phyloP scores from a whole-genome alignment of 164 flowering plant species.

The Macadamia integrifolia region DNA sequence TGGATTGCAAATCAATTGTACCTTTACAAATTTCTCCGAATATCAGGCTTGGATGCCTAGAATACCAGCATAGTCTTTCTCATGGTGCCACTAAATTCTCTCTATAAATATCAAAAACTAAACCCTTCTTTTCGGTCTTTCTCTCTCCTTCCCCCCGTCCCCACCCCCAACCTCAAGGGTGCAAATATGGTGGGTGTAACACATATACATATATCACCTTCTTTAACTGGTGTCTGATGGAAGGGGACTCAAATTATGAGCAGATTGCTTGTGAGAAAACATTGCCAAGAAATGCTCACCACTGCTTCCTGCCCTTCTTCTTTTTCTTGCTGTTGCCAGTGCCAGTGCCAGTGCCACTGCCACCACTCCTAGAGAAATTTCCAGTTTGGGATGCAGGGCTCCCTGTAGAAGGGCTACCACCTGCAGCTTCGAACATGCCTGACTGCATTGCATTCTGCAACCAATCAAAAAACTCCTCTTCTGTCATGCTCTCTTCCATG shows the following conservation, averaged over 20 bases:
- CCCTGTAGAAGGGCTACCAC: constrained; percentile 34
- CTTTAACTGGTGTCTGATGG: too few relatives aligned
- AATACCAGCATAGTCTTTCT: too few relatives aligned
- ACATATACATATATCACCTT: too few relatives aligned
- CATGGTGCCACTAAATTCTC: too few relatives aligned
- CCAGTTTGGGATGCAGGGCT: constrained; percentile 37
- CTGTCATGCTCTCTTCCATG: constrained; percentile 70
- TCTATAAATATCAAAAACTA: too few relatives aligned
- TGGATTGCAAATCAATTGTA: too few relatives aligned
- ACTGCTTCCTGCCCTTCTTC: constrained; percentile 86
- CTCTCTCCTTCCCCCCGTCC: too few relatives aligned
- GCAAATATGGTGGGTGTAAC: too few relatives aligned
- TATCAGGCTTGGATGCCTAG: too few relatives aligned
- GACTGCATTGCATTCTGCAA: constrained; percentile 76
- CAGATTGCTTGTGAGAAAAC: not conserved
- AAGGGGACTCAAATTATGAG: not conserved
- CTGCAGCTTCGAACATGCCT: constrained; percentile 58
- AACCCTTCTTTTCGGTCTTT: too few relatives aligned
- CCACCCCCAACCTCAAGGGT: too few relatives aligned
- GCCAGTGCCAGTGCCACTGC: constrained; percentile 26
- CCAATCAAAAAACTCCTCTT: constrained; percentile 83
- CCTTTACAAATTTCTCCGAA: too few relatives aligned
- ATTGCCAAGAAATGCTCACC: constrained; percentile 30
- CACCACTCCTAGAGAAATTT: constrained; percentile 23
- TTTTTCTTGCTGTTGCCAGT: constrained; percentile 60